Conservation (phyloP, 805 yeast species). For the Cephaloascus fragrans region DNA sequence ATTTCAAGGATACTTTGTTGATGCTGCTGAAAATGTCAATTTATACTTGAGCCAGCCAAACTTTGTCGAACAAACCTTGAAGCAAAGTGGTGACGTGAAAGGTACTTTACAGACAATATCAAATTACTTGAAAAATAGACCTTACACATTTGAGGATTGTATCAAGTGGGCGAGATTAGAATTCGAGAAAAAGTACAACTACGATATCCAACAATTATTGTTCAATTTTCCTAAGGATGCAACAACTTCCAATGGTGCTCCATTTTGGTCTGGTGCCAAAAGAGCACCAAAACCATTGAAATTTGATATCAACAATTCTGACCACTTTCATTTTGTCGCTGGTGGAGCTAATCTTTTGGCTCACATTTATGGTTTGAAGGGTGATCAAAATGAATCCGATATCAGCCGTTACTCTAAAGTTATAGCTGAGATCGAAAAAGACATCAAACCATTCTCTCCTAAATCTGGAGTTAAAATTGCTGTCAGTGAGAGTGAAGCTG, state of each 20-base stretch:
- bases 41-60: constrained; percentile 84
- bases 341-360: constrained; percentile 93
- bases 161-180: constrained; percentile 89
- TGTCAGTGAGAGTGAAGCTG: constrained; percentile 80
- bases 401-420: constrained; percentile 43
- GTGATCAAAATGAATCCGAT: constrained; percentile 45
- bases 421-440: constrained; percentile 36
- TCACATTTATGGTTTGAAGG: constrained; percentile 80
- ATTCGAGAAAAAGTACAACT: constrained; percentile 75
- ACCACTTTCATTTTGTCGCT: constrained; percentile 74
- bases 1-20: constrained; percentile 86
- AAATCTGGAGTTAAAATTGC: constrained; percentile 71
- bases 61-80: constrained; percentile 83
- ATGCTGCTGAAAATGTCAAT: constrained; percentile 90
- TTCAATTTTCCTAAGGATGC: constrained; percentile 96
- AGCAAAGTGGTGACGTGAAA: constrained; percentile 87
- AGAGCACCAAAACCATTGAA: constrained; percentile 85
- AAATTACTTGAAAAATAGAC: constrained; percentile 68
- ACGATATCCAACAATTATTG: constrained; percentile 83
- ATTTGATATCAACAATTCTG: constrained; percentile 65
- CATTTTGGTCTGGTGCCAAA: constrained; percentile 97
- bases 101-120: constrained; percentile 76
- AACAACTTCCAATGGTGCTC: constrained; percentile 78
- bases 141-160: constrained; percentile 87
- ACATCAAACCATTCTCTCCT: constrained; percentile 57